Base-by-base conservation (phyloP, 1,139 yeast genomes). In the Yamadazyma pseudoaaseri region DNA sequence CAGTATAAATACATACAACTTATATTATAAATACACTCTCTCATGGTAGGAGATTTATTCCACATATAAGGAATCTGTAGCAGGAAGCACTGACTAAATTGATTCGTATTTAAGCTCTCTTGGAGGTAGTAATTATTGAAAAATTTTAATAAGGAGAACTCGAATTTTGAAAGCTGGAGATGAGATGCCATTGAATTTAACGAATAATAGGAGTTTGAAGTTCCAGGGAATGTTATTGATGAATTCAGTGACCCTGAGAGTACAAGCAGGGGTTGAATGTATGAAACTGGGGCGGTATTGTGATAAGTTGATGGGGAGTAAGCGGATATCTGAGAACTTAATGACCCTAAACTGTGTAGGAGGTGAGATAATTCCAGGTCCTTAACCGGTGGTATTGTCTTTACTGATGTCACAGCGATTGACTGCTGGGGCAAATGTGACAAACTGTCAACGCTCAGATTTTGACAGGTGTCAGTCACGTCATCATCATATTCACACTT, bases 61-160 rank as follows among this genome's bases (percentile, higher is more conserved):
- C 55, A 58, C 6, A 48, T 33, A 7, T 36, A 21, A 1, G 63
- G 64, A 3, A 58, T 52, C 12, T 44, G 37, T 11, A 29, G 27
- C 16, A 45, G 43, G 55, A 64, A 53, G 4, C 48, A 48, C 9
- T 34, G 20, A 12, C 53, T 51, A 13, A 54, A 46, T 11, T 33
- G 42, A 16, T 38, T 29, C 33, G 49, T 48, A 16, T 45, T 48
- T 46, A 23, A 49, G 21, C 13, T 52, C 47, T 13, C 51, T 33
- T 36, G 60, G 4, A 38, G 24, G 23, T 26, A 58, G 32, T 45
- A 47, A 25, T 42, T 43, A 25, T 59, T 50, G 44, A 61, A 62
- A 38, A 56, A 59, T 16, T 49, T 50, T 22, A 59, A 36, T 13
- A 62, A 52, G 14, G 58, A 48, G 23, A 45, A 42, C 35, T 62